phyloP scores from a whole-genome alignment of 768 basidiomycete genomes.

The Russula earlei region DNA sequence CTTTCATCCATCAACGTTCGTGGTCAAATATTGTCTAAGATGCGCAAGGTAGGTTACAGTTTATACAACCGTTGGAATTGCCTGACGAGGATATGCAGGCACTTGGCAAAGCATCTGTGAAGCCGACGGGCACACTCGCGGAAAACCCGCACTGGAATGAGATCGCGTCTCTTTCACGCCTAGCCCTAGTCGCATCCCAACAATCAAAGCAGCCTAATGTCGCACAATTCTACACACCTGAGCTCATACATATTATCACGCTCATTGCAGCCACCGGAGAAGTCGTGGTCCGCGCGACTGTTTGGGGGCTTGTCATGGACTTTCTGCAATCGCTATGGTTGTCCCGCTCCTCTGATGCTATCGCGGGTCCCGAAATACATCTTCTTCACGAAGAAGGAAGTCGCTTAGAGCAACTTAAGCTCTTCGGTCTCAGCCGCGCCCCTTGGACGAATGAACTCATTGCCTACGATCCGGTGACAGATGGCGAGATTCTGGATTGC shows the following conservation, averaged over 20 bases:
- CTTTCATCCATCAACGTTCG: slow-evolving; percentile 70
- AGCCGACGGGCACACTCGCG: slow-evolving; percentile 49
- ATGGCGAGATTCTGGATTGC: slow-evolving; percentile 46
- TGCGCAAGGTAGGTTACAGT: slow-evolving; percentile 54
- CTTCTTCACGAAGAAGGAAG: slow-evolving; percentile 53
- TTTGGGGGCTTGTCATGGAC: slow-evolving; percentile 77
- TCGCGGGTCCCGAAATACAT: slow-evolving; percentile 46
- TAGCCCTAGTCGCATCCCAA: slow-evolving; percentile 64
- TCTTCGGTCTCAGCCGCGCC: slow-evolving; percentile 65
- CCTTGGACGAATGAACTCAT: slow-evolving; percentile 63
- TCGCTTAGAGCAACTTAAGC: slow-evolving; percentile 43
- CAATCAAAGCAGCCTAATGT: slow-evolving; percentile 52
- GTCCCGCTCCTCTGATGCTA: slow-evolving; percentile 47
- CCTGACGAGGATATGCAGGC: slow-evolving; percentile 34
- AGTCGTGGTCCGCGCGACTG: slow-evolving; percentile 62
- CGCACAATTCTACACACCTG: slow-evolving; percentile 74
- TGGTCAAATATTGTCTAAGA: slow-evolving; percentile 64
- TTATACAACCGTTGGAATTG: background rate
- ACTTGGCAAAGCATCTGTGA: slow-evolving; percentile 61
- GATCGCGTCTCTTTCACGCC: slow-evolving; percentile 67
- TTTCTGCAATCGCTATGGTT: slow-evolving; percentile 69
- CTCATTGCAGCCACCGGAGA: slow-evolving; percentile 72
- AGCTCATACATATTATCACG: slow-evolving; percentile 70
- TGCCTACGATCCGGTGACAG: slow-evolving; percentile 44
- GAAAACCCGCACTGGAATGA: slow-evolving; percentile 76